phyloP scores from a whole-genome alignment of 2,329 filamentous ascomycete species.

The Phaeosphaeriaceae sp. region DNA sequence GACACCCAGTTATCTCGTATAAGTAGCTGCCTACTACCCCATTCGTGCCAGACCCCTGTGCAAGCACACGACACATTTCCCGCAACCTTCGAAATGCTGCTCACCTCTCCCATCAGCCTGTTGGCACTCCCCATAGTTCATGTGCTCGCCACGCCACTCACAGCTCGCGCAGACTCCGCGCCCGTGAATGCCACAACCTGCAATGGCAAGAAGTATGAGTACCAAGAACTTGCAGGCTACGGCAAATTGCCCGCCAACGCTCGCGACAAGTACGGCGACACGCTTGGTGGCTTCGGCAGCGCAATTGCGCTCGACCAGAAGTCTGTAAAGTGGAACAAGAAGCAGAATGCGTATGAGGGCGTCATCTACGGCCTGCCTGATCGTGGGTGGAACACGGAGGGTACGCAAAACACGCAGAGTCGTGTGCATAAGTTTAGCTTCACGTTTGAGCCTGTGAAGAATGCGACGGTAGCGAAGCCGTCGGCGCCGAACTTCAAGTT shows the following conservation, averaged over 20 bases:
- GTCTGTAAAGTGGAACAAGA: slow-evolving; percentile 62
- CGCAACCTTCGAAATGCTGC: slow-evolving; percentile 24
- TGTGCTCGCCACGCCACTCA: slow-evolving; percentile 25
- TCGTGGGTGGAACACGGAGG: slow-evolving; percentile 76
- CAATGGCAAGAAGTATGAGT: slow-evolving; percentile 68
- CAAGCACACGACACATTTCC: slow-evolving; percentile 22
- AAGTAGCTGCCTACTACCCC: background rate
- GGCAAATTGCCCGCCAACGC: slow-evolving; percentile 65
- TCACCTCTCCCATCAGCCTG: slow-evolving; percentile 19
- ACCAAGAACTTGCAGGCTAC: slow-evolving; percentile 71
- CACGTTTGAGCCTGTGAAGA: slow-evolving; percentile 60
- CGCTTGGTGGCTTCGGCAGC: slow-evolving; percentile 71
- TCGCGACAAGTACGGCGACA: slow-evolving; percentile 73
- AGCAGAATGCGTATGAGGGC: slow-evolving; percentile 61
- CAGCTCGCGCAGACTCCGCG: slow-evolving; percentile 1
- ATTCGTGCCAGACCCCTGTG: background rate
- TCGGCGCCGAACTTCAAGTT: slow-evolving; percentile 68
- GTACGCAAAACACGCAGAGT: slow-evolving; percentile 70
- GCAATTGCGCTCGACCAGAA: slow-evolving; percentile 67
- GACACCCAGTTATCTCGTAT: background rate
- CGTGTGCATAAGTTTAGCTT: slow-evolving; percentile 73
- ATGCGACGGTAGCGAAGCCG: slow-evolving; percentile 61
- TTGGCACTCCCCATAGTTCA: slow-evolving; percentile 22
- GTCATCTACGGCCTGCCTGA: slow-evolving; percentile 70
- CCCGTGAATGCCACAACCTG: slow-evolving; percentile 56